Percentiles rank a stretch among this genome's conserved stretches.
These are phyloP conservation scores for Mallotus nudiflorus DNA, from an alignment of 345 rosid genomes.

Conservation along the genomic window DNA sequence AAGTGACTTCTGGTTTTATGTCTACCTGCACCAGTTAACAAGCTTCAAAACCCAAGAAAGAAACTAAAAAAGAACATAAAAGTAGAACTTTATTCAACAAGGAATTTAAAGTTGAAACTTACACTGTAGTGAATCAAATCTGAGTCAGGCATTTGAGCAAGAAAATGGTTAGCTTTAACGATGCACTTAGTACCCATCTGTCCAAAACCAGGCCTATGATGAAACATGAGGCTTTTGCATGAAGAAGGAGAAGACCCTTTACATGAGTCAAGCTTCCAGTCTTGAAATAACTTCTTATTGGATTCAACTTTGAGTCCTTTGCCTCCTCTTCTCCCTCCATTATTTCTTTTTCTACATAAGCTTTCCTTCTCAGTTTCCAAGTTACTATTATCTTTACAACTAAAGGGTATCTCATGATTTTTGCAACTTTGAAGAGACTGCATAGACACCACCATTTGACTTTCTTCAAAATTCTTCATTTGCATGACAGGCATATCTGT, in stretches of 20 bases:
- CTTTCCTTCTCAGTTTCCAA: slow-evolving; percentile 15
- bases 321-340: slow-evolving; percentile 22
- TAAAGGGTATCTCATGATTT: too few species aligned
- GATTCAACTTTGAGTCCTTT: slow-evolving; percentile 12
- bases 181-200: slow-evolving; percentile 34
- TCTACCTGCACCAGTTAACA: slow-evolving; percentile 29
- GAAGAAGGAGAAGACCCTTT: slow-evolving; percentile 4
- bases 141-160: slow-evolving; percentile 33
- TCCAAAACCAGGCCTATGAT: slow-evolving; percentile 35
- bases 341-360: slow-evolving; percentile 2
- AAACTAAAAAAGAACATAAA: not conserved
- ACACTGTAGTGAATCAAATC: slow-evolving; percentile 44
- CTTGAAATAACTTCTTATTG: slow-evolving; percentile 14
- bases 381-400: not conserved
- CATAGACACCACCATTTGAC: slow-evolving; percentile 6
- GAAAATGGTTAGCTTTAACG: slow-evolving; percentile 49
- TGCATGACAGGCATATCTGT: slow-evolving; percentile 32
- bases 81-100: not conserved
- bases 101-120: slow-evolving; percentile 13
- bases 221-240: slow-evolving; percentile 37
- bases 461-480: slow-evolving; percentile 29
- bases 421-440: too few species aligned
- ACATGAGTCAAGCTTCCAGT: slow-evolving; percentile 13
- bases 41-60: not conserved
- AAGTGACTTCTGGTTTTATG: slow-evolving; percentile 37